Evolutionary conservation across 345 rosid genomes (phyloP).

Genomic region (Atalantia buxifolia): DNA sequence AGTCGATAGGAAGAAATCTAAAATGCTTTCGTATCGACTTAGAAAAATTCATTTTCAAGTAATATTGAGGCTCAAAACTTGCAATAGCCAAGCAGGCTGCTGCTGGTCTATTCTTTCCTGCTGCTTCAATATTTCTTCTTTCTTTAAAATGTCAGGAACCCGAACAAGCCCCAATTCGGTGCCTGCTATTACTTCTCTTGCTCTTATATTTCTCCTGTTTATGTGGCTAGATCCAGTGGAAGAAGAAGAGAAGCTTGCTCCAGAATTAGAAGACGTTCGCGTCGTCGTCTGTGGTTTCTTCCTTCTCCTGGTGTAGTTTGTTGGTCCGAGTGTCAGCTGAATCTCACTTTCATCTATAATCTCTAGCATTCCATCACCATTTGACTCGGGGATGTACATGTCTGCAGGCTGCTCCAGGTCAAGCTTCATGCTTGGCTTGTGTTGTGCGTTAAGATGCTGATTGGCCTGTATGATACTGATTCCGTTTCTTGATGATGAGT

Average conservation of each 20-base stretch:
- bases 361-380: slow-evolving; percentile 27
- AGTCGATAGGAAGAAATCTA: slow-evolving; percentile 32
- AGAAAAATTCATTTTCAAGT: slow-evolving; percentile 30
- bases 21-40: slow-evolving; percentile 30
- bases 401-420: slow-evolving; percentile 40
- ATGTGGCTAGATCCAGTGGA: slow-evolving; percentile 66
- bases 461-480: slow-evolving; percentile 11
- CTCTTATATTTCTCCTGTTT: slow-evolving; percentile 25
- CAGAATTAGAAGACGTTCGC: slow-evolving; percentile 43
- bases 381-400: slow-evolving; percentile 29
- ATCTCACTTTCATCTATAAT: slow-evolving; percentile 76
- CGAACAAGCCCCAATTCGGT: slow-evolving; percentile 22
- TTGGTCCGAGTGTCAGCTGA: slow-evolving; percentile 80
- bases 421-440: slow-evolving; percentile 20
- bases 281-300: slow-evolving; percentile 37
- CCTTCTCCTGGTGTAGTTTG: slow-evolving; percentile 37
- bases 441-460: slow-evolving; percentile 8
- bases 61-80: slow-evolving; percentile 74
- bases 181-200: slow-evolving; percentile 14
- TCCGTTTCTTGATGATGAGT: slow-evolving; percentile 4
- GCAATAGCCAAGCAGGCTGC: slow-evolving; percentile 76
- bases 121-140: slow-evolving; percentile 49
- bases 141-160: slow-evolving; percentile 27
- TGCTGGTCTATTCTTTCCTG: slow-evolving; percentile 46
- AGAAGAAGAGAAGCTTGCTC: slow-evolving; percentile 69